phyloP scores from a whole-genome alignment of 1,139 yeast genomes.

The Geotrichum armillariae region DNA sequence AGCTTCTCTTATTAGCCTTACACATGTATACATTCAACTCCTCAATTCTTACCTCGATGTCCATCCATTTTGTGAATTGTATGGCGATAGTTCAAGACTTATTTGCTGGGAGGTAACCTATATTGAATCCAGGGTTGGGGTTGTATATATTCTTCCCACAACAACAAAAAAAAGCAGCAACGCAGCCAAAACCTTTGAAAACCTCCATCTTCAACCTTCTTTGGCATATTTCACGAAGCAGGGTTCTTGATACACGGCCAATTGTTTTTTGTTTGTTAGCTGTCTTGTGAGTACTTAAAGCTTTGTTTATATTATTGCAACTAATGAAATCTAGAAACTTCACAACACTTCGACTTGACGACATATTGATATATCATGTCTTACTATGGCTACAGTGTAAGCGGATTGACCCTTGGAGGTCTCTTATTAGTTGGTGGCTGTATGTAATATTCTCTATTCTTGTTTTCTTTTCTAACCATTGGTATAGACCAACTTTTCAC shows the following conservation, averaged over 20 bases:
- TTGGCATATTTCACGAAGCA: too few relatives aligned
- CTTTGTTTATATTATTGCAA: too few relatives aligned
- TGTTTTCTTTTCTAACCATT: not conserved
- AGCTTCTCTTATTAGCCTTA: constrained; percentile 37
- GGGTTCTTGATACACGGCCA: too few relatives aligned
- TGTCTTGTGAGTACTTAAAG: not conserved
- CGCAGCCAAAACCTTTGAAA: constrained; percentile 19
- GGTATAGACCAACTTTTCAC: constrained; percentile 75
- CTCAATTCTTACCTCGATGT: constrained; percentile 15
- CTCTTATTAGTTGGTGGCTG: constrained; percentile 33
- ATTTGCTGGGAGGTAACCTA: not conserved
- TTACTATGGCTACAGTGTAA: constrained; percentile 14
- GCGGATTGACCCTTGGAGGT: constrained; percentile 16
- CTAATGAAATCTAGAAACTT: too few relatives aligned
- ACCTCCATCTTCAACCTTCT: too few relatives aligned
- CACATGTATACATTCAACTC: too few relatives aligned
- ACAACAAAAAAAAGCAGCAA: constrained; percentile 19
- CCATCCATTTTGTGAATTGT: constrained; percentile 19
- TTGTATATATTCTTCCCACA: not conserved
- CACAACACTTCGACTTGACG: not conserved
- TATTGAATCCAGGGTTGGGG: constrained; percentile 11
- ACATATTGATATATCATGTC: too few relatives aligned
- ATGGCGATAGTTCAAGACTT: not conserved
- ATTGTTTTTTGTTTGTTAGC: constrained; percentile 1
- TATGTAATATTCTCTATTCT: constrained; percentile 23